Evolutionary conservation across 257 asterid species (phyloP), one percentile per base, ranked within the genome.

Genomic region (Solanum infundibuliforme): DNA sequence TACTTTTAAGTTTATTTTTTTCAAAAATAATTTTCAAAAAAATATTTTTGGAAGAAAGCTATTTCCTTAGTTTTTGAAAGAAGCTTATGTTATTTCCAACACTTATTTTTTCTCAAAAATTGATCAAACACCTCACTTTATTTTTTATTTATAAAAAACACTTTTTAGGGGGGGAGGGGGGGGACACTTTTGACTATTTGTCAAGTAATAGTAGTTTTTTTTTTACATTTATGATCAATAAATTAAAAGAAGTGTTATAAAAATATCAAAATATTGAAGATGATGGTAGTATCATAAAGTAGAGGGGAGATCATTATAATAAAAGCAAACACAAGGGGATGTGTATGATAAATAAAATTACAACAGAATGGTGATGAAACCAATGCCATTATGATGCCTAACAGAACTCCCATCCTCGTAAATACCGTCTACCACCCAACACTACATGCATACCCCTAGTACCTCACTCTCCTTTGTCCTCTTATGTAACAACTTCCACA

Each of bases 371-470:
- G 79, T 68, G 89, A 85, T 87, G 81, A 86, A 85, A 90, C 86
- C 92, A n/a, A 90, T 35, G 91, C 23, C 79, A 36, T 83, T 82
- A 39, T 66, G 76, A 39, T 66, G 84, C 85, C 36, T 34, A 60
- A 43, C 87, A 85, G 75, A 88, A 32, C 74, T 79, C 84, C 31
- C 58, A 29, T 86, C 87, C 87, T 88, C 29, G 87, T 43, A 73
- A 27, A 65, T 88, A 48, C 84, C 89, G 86, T 46, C 88, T 60
- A 58, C 76, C 36, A 35, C 72, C 31, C 52, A 58, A 85, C 69
- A 87, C 34, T 52, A 86, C 36, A 20, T 88, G 52, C 73, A 55
- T 48, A 5, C 21, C 58, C 9, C 68, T 21, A 58, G 25, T 25
- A 38, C 88, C 46, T 27, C 83, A 21, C 32, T 12, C 32, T 27